A percentile compares a stretch with the other conserved stretches of the same genome.
Conservation (phyloP, 2,329 filamentous ascomycete genomes). For the Sporothrix curviconia region DNA sequence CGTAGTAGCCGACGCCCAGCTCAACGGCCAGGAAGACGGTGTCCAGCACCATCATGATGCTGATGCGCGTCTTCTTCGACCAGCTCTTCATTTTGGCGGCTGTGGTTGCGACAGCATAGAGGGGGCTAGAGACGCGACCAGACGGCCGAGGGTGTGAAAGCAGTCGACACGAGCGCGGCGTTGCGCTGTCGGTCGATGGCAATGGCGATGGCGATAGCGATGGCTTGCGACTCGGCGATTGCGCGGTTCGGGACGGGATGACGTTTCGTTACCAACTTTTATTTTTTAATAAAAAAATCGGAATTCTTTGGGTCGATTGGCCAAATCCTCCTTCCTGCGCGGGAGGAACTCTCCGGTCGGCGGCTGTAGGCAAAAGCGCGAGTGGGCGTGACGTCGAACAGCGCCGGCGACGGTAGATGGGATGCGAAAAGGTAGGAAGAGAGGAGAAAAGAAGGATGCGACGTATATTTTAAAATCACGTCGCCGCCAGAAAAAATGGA, state of each 20-base stretch:
- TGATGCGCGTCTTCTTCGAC: constrained; percentile 88
- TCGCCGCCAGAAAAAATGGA: constrained; percentile 2
- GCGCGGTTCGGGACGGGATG: background rate
- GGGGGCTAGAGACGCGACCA: background rate
- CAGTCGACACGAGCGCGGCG: too few species aligned
- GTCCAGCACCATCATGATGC: constrained; percentile 88
- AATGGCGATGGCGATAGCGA: background rate
- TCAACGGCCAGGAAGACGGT: constrained; percentile 85
- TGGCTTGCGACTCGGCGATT: background rate
- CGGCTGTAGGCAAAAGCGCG: too few species aligned
- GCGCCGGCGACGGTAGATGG: too few species aligned
- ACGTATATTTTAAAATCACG: constrained; percentile 7
- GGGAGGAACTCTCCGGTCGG: too few species aligned
- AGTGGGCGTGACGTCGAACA: too few species aligned
- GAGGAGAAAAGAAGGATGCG: too few species aligned
- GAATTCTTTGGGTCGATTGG: background rate
- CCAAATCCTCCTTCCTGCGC: background rate
- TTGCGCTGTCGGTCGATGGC: background rate
- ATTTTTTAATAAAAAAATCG: background rate
- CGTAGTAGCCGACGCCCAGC: constrained; percentile 74
- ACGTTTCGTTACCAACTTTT: background rate
- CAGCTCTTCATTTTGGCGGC: constrained; percentile 47
- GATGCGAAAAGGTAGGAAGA: background rate
- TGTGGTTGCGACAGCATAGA: background rate
- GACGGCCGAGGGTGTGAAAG: background rate